Evolutionary conservation across 305 asterid species (phyloP).

Genomic region (Solanum hybrid): DNA sequence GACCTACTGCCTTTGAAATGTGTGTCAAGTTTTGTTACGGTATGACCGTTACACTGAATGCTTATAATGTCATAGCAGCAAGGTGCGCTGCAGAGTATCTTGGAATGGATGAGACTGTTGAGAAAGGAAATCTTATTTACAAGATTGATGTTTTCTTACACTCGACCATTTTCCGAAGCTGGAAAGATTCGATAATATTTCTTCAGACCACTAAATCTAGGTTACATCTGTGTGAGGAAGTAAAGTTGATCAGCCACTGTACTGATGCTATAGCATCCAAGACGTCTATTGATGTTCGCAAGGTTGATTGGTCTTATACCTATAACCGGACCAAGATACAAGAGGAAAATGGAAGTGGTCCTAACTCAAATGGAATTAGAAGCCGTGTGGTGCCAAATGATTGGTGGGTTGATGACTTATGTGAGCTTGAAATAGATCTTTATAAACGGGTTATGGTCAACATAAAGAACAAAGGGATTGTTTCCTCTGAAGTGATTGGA

Average conservation of each 20-base stretch:
- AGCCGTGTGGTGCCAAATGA: constrained; percentile 57
- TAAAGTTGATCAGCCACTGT: constrained; percentile 24
- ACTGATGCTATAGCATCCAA: constrained; percentile 31
- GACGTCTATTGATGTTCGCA: constrained; percentile 22
- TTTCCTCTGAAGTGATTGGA: constrained; percentile 64
- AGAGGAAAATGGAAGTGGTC: constrained; percentile 56
- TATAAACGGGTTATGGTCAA: constrained; percentile 47
- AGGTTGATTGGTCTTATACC: constrained; percentile 32
- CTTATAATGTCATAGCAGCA: constrained; percentile 5
- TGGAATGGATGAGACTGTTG: constrained; percentile 30
- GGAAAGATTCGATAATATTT: constrained; percentile 38
- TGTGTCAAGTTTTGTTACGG: neutral
- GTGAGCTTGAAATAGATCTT: constrained; percentile 69
- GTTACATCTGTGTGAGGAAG: constrained; percentile 27
- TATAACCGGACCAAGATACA: constrained; percentile 24
- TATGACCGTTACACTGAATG: neutral
- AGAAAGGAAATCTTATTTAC: constrained; percentile 41
- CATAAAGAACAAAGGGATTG: constrained; percentile 42
- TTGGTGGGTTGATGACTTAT: constrained; percentile 96
- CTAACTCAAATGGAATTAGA: constrained; percentile 47
- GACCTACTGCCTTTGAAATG: neutral
- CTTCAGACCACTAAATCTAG: constrained; percentile 27
- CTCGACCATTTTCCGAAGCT: constrained; percentile 33
- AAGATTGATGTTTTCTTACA: constrained; percentile 36
- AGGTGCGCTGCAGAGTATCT: constrained; percentile 45